Evolutionary conservation across 2,329 filamentous ascomycete genomes (phyloP).

Genomic region (Diaporthe amygdali): DNA sequence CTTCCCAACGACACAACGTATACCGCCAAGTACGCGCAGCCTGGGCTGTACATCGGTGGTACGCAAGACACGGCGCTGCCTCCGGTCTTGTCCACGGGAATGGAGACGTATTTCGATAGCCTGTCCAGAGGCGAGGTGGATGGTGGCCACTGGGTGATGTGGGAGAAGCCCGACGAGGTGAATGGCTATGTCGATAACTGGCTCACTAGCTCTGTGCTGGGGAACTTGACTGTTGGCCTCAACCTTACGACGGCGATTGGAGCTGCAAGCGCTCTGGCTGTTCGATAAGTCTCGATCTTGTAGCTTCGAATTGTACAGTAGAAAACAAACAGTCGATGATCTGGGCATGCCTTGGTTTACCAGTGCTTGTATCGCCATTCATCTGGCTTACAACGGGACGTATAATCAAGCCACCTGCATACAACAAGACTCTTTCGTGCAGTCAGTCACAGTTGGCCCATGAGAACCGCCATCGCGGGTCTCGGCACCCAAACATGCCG

Average conservation of each 20-base stretch:
- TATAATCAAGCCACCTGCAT: too few species aligned
- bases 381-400: too few species aligned
- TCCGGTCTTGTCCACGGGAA: slow-evolving; percentile 71
- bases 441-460: too few species aligned
- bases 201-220: not conserved
- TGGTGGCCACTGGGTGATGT: slow-evolving; percentile 81
- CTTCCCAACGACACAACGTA: slow-evolving; percentile 57
- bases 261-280: not conserved
- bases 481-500: too few species aligned
- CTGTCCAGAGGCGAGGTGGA: slow-evolving; percentile 70
- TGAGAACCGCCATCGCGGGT: too few species aligned
- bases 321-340: too few species aligned
- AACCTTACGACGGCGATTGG: not conserved
- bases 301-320: too few species aligned
- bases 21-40: slow-evolving; percentile 55
- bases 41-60: slow-evolving; percentile 78
- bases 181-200: slow-evolving; percentile 71
- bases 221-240: not conserved
- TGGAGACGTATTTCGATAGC: slow-evolving; percentile 71
- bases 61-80: slow-evolving; percentile 74
- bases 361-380: too few species aligned
- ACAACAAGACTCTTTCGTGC: too few species aligned
- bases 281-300: not conserved
- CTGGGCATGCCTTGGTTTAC: too few species aligned
- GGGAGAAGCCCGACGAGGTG: slow-evolving; percentile 73